Conservation (phyloP, 371 early-diverging fungal genomes). For the Enterocytospora artemiae region DNA sequence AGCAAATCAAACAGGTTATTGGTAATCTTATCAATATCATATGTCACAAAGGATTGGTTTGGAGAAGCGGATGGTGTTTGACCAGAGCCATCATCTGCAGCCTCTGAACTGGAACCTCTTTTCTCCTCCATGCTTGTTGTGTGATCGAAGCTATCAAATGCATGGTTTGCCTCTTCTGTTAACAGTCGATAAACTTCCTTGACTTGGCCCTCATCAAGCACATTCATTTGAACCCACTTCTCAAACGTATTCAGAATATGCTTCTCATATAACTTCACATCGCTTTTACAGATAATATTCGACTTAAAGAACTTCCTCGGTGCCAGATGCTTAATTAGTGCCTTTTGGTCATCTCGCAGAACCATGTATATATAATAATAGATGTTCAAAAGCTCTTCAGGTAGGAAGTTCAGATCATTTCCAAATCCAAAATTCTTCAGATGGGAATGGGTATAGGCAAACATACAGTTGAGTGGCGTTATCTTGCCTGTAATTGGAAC, state of each 20-base stretch:
- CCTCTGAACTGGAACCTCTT: conserved; percentile 4
- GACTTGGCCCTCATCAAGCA: conserved; percentile 48
- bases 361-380: conserved; percentile 53
- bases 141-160: no score
- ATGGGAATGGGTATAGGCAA: conserved; percentile 53
- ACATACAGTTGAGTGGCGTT: conserved; percentile 52
- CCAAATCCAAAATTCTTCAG: conserved; percentile 56
- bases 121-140: no score
- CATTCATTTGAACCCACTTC: conserved; percentile 44
- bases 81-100: background rate
- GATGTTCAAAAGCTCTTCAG: conserved; percentile 56
- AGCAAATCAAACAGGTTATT: conserved; percentile 49
- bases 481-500: conserved; percentile 6
- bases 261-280: conserved; percentile 52
- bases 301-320: conserved; percentile 57
- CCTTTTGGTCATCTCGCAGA: conserved; percentile 42
- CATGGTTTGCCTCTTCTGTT: conserved; percentile 41
- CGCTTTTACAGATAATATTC: conserved; percentile 54
- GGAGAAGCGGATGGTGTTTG: no score
- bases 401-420: conserved; percentile 57
- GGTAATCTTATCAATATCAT: conserved; percentile 46
- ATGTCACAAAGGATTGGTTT: no score
- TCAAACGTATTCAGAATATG: conserved; percentile 48
- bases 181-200: conserved; percentile 50
- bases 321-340: conserved; percentile 42